Conservation (phyloP, 176 grass and related monocot species). For the maize (Zea mays) region DNA sequence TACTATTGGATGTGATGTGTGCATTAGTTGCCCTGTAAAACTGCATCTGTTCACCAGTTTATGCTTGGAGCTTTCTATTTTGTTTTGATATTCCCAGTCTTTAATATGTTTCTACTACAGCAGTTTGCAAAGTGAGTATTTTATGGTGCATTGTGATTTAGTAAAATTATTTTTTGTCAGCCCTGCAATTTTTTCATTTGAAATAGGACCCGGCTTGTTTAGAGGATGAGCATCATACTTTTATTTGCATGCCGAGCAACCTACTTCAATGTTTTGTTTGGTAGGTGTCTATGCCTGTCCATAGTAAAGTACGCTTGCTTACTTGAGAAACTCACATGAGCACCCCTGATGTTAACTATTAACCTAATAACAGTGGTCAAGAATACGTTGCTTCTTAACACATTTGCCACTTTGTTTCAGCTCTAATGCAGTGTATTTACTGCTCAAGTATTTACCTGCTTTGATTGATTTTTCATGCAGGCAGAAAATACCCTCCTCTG, state of each 20-base stretch:
- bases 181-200: background rate
- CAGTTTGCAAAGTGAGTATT: background rate
- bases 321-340: background rate
- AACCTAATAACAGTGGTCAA: background rate
- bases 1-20: constrained; percentile 3
- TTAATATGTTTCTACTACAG: background rate
- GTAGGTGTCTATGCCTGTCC: background rate
- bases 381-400: background rate
- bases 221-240: background rate
- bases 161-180: background rate
- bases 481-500: background rate
- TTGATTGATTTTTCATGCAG: constrained; percentile 1
- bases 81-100: background rate
- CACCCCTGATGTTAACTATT: background rate
- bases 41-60: constrained; percentile 13
- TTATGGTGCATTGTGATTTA: constrained; percentile 22
- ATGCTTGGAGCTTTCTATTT: constrained; percentile 19
- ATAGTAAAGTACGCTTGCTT: background rate
- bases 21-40: background rate
- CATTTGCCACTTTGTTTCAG: background rate
- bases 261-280: background rate
- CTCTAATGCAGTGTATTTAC: background rate
- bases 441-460: background rate
- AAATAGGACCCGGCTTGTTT: background rate
- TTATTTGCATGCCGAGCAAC: background rate